These are phyloP conservation scores for Pelagomonas calceolata DNA, from an alignment of 108 stramenopile genomes.

Conservation along the genomic window DNA sequence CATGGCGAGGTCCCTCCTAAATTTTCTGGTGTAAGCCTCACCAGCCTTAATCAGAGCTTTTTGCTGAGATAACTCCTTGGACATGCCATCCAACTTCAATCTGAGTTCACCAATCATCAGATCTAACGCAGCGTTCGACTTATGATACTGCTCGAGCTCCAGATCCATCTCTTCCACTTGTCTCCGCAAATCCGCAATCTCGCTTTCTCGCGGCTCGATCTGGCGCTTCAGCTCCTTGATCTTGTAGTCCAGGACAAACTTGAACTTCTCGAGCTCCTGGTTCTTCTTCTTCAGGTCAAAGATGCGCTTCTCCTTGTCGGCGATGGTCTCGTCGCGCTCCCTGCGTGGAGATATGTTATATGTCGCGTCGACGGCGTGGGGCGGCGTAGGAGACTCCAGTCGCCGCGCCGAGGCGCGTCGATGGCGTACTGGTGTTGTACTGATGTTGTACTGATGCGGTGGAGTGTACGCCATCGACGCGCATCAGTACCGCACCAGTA, in stretches of 20 bases:
- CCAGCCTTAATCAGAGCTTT: slow-evolving; percentile 17
- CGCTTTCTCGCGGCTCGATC: slow-evolving; percentile 53
- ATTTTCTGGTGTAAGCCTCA: slow-evolving; percentile 12
- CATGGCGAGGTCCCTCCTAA: slow-evolving; percentile 30
- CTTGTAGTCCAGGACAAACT: slow-evolving; percentile 65
- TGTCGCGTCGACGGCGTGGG: too few species aligned
- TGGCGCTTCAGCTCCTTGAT: slow-evolving; percentile 58
- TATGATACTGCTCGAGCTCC: slow-evolving; percentile 55
- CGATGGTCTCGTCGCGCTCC: slow-evolving; percentile 54
- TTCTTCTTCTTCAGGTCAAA: slow-evolving; percentile 53
- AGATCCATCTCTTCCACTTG: slow-evolving; percentile 61
- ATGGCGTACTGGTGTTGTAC: too few species aligned
- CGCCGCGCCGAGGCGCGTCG: too few species aligned
- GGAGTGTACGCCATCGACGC: too few species aligned
- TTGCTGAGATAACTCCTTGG: slow-evolving; percentile 27
- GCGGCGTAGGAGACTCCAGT: too few species aligned
- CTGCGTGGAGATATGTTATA: too few species aligned
- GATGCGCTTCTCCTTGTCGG: slow-evolving; percentile 51
- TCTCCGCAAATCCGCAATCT: slow-evolving; percentile 46
- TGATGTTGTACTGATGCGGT: too few species aligned
- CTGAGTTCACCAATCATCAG: slow-evolving; percentile 57
- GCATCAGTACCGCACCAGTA: too few species aligned
- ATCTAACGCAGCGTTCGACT: slow-evolving; percentile 45
- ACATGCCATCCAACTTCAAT: slow-evolving; percentile 33
- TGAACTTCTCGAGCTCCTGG: slow-evolving; percentile 63